Percentiles rank a stretch among this genome's conserved stretches.
These are phyloP conservation scores for Ganoderma meredithae DNA, from an alignment of 1,284 basidiomycete species.

Conservation along the genomic window DNA sequence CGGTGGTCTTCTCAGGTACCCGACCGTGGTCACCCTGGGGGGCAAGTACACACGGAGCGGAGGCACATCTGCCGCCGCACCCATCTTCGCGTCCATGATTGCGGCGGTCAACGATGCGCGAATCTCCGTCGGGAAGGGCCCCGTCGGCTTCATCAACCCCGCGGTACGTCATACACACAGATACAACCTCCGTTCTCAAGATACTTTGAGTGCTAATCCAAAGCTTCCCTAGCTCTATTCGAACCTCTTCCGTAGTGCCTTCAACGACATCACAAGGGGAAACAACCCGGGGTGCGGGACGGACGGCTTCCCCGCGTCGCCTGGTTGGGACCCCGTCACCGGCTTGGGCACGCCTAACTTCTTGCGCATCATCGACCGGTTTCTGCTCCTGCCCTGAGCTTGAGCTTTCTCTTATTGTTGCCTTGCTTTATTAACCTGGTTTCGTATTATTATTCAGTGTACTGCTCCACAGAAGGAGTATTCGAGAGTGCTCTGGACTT, in stretches of 20 bases:
- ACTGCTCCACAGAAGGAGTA: neutral
- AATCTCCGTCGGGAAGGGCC: conserved; percentile 47
- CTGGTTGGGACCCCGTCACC: conserved; percentile 42
- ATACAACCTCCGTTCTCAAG: neutral
- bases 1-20: conserved; percentile 35
- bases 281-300: conserved; percentile 35
- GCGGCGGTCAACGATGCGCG: conserved; percentile 68
- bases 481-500: neutral
- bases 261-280: conserved; percentile 51
- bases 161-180: conserved; percentile 14
- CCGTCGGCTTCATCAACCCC: conserved; percentile 68
- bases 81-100: conserved; percentile 54
- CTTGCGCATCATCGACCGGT: conserved; percentile 8
- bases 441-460: neutral
- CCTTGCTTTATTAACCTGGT: no score
- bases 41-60: conserved; percentile 35
- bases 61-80: conserved; percentile 31
- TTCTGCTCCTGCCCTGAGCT: conserved; percentile 13
- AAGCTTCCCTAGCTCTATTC: conserved; percentile 39
- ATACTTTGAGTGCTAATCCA: conserved; percentile 8
- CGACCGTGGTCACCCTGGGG: conserved; percentile 40
- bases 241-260: conserved; percentile 35
- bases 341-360: conserved; percentile 37
- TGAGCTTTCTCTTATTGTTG: neutral
- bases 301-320: conserved; percentile 30